phyloP scores from a whole-genome alignment of 148 eudicot species.

The Mesembryanthemum crystallinum region DNA sequence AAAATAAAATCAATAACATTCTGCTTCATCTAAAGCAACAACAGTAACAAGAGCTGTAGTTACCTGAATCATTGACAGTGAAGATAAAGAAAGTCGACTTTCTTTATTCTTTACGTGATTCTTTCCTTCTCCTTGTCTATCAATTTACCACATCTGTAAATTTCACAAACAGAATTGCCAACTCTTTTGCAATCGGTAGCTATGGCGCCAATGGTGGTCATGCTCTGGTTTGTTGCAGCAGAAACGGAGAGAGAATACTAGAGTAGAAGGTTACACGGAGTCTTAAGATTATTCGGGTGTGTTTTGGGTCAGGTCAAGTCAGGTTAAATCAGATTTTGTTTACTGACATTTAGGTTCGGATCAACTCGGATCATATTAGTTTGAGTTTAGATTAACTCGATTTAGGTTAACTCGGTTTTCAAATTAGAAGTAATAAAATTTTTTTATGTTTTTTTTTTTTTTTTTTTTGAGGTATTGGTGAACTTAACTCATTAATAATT shows the following conservation, averaged over 20 bases:
- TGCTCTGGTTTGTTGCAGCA: constrained; percentile 15
- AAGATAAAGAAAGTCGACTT: background rate
- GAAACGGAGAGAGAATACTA: background rate
- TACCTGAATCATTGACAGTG: background rate
- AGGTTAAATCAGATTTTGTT: too few relatives aligned
- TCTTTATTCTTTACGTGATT: background rate
- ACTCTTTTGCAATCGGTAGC: background rate
- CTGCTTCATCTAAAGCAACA: background rate
- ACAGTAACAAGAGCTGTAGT: background rate
- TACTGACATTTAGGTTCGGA: too few relatives aligned
- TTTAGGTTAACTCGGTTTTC: too few relatives aligned
- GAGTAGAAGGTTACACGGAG: background rate
- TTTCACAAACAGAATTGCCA: background rate
- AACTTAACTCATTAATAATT: too few relatives aligned
- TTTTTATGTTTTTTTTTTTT: too few relatives aligned
- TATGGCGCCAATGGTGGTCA: constrained; percentile 22
- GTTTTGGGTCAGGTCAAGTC: too few relatives aligned
- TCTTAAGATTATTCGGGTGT: too few relatives aligned
- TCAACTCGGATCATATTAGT: too few relatives aligned
- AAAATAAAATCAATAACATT: background rate
- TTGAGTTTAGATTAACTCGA: too few relatives aligned
- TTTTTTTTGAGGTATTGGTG: too few relatives aligned
- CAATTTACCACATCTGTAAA: background rate
- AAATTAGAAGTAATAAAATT: too few relatives aligned
- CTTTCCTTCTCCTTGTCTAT: background rate